Conservation (phyloP, 2,329 filamentous ascomycete genomes). For the Ceratocystis destructans region DNA sequence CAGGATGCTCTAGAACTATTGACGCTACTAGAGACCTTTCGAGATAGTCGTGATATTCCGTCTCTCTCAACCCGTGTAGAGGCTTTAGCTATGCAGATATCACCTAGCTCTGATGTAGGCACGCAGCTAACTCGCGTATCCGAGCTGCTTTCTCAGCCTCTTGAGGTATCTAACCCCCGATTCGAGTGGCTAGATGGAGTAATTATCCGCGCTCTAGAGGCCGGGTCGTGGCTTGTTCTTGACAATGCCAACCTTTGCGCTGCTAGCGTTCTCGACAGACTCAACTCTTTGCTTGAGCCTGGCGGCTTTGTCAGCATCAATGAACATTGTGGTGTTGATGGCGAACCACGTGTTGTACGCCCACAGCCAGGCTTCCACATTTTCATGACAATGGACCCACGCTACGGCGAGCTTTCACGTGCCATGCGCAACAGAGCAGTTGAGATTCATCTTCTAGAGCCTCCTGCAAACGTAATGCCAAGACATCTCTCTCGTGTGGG, state of each 20-base stretch:
- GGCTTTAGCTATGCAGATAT: constrained; percentile 30
- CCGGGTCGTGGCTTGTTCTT: constrained; percentile 82
- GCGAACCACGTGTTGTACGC: constrained; percentile 62
- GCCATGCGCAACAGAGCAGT: constrained; percentile 94
- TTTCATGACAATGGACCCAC: constrained; percentile 85
- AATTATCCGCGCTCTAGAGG: constrained; percentile 71
- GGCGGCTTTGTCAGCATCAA: constrained; percentile 82
- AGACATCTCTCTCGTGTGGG: constrained; percentile 30
- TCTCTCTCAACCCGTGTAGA: constrained; percentile 30
- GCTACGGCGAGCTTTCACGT: constrained; percentile 82
- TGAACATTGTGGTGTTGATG: constrained; percentile 74
- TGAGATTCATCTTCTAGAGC: constrained; percentile 60
- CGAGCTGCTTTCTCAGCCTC: constrained; percentile 37
- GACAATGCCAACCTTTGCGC: constrained; percentile 97
- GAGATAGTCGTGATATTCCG: constrained; percentile 24
- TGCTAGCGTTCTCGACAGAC: constrained; percentile 79
- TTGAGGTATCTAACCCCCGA: constrained; percentile 54
- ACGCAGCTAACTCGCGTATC: constrained; percentile 36
- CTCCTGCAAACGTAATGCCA: constrained; percentile 26
- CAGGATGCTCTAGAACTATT: constrained; percentile 37
- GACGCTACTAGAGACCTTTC: constrained; percentile 33
- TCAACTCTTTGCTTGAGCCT: constrained; percentile 89
- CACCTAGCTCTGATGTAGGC: constrained; percentile 34
- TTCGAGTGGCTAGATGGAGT: constrained; percentile 97
- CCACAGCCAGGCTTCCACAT: constrained; percentile 82